A percentile compares a stretch with the other conserved stretches of the same genome.
Evolutionary conservation across 768 basidiomycete species (phyloP).

Genomic region (Phylloporus sp.): DNA sequence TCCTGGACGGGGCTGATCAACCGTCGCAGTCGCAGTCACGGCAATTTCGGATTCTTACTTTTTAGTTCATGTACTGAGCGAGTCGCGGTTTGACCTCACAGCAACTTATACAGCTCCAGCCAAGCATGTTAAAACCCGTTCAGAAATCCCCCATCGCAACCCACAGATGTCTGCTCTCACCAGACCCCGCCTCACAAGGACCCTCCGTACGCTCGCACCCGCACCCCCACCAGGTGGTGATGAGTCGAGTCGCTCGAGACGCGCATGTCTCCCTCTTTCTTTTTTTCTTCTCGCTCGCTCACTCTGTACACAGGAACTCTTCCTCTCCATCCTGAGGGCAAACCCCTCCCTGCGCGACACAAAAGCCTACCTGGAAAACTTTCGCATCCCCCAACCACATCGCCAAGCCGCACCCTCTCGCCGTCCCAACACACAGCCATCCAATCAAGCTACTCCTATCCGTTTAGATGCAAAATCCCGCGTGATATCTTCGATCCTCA

Average conservation of each 20-base stretch:
- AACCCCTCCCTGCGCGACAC: conserved; percentile 91
- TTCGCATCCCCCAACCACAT: conserved; percentile 63
- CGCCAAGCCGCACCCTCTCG: conserved; percentile 15
- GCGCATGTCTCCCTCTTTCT: conserved; percentile 35
- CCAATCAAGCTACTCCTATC: conserved; percentile 20
- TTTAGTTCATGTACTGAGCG: conserved; percentile 16
- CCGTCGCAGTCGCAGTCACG: conserved; percentile 18
- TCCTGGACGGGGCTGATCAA: not conserved
- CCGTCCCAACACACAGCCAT: conserved; percentile 12
- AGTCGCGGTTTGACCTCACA: conserved; percentile 23
- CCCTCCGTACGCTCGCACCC: not conserved
- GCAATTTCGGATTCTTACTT: conserved; percentile 29
- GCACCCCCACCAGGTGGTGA: conserved; percentile 17
- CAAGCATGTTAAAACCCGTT: conserved; percentile 22
- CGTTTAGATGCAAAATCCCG: conserved; percentile 36
- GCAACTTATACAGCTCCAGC: conserved; percentile 27
- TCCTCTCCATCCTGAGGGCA: conserved; percentile 88
- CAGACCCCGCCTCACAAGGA: conserved; percentile 19
- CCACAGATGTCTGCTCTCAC: not conserved
- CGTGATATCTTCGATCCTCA: conserved; percentile 70
- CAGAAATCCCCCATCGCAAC: not conserved
- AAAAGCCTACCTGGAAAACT: conserved; percentile 86
- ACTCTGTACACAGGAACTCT: conserved; percentile 71
- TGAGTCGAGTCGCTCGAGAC: conserved; percentile 39
- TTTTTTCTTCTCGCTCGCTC: conserved; percentile 1